phyloP scores from a whole-genome alignment of 2,329 filamentous ascomycete genomes.

The Pyricularia pennisetigena region DNA sequence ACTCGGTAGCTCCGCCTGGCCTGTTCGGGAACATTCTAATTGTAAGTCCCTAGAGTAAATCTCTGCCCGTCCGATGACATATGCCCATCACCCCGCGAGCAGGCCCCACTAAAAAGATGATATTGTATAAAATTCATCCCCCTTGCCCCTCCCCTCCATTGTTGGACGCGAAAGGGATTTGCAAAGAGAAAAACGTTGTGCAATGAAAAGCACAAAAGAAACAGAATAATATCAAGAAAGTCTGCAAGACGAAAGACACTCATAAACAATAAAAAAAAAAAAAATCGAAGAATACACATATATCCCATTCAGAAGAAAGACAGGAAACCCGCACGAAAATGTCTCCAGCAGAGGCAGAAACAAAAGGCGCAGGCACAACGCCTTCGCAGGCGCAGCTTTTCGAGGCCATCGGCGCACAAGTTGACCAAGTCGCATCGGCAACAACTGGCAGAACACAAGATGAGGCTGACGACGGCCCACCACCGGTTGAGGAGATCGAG shows the following conservation, averaged over 20 bases:
- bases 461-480: slow-evolving; percentile 34
- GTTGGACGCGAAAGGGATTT: background rate
- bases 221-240: background rate
- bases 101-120: background rate
- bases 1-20: slow-evolving; percentile 3
- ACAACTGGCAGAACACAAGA: slow-evolving; percentile 19
- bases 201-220: background rate
- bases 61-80: slow-evolving; percentile 19
- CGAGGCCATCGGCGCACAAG: slow-evolving; percentile 53
- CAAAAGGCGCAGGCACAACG: slow-evolving; percentile 20
- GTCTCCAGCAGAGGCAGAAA: slow-evolving; percentile 20
- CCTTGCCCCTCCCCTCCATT: background rate
- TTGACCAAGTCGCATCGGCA: slow-evolving; percentile 32
- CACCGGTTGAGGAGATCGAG: slow-evolving; percentile 59
- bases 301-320: background rate
- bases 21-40: slow-evolving; percentile 13
- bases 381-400: slow-evolving; percentile 42
- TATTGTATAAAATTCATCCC: background rate
- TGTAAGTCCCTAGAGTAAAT: slow-evolving; percentile 10
- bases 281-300: background rate
- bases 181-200: background rate
- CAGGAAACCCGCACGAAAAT: slow-evolving; percentile 8
- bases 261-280: background rate
- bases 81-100: slow-evolving; percentile 10
- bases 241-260: background rate